Conservation (phyloP, 192 early-diverging fungal genomes). For the Coemansia sp. region DNA sequence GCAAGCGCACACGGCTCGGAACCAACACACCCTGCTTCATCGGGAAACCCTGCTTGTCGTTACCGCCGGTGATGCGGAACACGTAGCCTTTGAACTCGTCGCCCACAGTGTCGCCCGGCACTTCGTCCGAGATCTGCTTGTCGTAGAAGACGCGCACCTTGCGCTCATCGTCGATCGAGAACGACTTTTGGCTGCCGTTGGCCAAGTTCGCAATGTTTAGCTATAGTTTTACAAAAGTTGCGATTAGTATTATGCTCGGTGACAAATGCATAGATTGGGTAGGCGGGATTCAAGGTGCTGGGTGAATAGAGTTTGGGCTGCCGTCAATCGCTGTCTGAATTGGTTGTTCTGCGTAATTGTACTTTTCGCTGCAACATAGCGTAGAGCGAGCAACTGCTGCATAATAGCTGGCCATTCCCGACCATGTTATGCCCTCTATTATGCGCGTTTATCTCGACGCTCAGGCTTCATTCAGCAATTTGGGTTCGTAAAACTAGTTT, state of each 20-base stretch:
- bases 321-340: no score
- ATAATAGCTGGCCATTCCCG: no score
- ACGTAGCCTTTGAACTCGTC: constrained; percentile 99
- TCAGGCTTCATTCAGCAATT: no score
- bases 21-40: constrained; percentile 99
- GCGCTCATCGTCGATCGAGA: constrained; percentile 97
- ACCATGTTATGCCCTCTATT: no score
- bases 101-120: constrained; percentile 91
- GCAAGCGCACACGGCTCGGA: constrained; percentile 73
- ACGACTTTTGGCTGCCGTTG: constrained; percentile 96
- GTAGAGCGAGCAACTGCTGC: no score
- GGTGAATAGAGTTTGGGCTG: no score
- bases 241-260: no score
- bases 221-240: constrained; percentile 51
- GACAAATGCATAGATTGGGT: background rate
- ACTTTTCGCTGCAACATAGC: no score
- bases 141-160: constrained; percentile 94
- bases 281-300: background rate
- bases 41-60: constrained; percentile 99
- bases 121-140: constrained; percentile 96
- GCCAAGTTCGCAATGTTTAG: constrained; percentile 99
- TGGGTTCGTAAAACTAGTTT: no score
- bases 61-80: constrained; percentile 98
- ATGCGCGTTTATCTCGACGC: no score
- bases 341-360: no score